A percentile compares a stretch with the other conserved stretches of the same genome.
These are phyloP conservation scores for Beauveria caledonica DNA, from an alignment of 2,329 filamentous ascomycete genomes.

Conservation along the genomic window DNA sequence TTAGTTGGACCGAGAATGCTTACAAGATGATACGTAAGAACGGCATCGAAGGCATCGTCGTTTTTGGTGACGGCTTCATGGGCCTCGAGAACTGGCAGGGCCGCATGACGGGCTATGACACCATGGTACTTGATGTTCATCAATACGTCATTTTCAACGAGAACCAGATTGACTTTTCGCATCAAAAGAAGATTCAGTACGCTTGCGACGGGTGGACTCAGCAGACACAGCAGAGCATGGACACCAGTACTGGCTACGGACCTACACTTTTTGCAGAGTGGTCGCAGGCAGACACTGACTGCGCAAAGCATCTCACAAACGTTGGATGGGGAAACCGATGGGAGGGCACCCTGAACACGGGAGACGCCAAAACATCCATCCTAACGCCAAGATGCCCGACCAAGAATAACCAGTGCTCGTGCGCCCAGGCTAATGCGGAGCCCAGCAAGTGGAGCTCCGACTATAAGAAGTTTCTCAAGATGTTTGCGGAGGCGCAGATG, in stretches of 20 bases:
- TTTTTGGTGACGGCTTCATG: slow-evolving; percentile 93
- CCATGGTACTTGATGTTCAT: slow-evolving; percentile 88
- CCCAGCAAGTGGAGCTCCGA: slow-evolving; percentile 55
- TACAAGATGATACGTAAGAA: slow-evolving; percentile 67
- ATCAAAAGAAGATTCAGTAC: slow-evolving; percentile 76
- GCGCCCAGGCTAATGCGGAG: slow-evolving; percentile 67
- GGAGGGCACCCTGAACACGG: slow-evolving; percentile 76
- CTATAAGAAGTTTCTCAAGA: slow-evolving; percentile 80
- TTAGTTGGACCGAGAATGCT: slow-evolving; percentile 71
- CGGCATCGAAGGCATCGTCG: slow-evolving; percentile 62
- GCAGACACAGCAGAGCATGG: slow-evolving; percentile 65
- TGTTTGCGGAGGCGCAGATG: slow-evolving; percentile 97
- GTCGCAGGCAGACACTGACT: slow-evolving; percentile 97
- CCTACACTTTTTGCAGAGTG: slow-evolving; percentile 94
- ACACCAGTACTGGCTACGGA: slow-evolving; percentile 72
- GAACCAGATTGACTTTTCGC: slow-evolving; percentile 72
- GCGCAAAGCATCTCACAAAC: slow-evolving; percentile 78
- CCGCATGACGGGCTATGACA: slow-evolving; percentile 60
- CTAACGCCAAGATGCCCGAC: slow-evolving; percentile 68
- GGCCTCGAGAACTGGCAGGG: slow-evolving; percentile 88
- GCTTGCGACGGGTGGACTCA: slow-evolving; percentile 81
- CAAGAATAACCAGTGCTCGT: slow-evolving; percentile 58
- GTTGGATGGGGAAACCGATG: slow-evolving; percentile 82
- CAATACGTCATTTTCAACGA: slow-evolving; percentile 98
- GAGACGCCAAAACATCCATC: slow-evolving; percentile 52